Conservation (phyloP, 2,329 filamentous ascomycete genomes). For the Pseudonectria foliicola region DNA sequence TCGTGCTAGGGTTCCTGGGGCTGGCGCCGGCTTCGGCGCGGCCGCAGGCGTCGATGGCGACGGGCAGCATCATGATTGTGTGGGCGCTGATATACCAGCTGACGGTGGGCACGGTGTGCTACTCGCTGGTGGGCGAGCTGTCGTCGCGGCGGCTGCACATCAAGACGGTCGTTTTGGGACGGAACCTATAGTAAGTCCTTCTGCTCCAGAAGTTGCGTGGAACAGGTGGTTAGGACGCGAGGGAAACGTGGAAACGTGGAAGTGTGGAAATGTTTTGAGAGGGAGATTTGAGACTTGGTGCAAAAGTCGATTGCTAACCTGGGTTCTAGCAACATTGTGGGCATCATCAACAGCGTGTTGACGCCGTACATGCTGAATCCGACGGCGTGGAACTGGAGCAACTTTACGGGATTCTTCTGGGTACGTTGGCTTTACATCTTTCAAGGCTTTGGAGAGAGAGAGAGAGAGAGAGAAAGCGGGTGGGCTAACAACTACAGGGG, state of each 20-base stretch:
- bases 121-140: conserved; percentile 79
- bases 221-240: too few species aligned
- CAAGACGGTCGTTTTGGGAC: conserved; percentile 83
- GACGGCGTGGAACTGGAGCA: conserved; percentile 77
- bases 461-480: background rate
- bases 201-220: background rate
- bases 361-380: conserved; percentile 94
- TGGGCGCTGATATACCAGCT: conserved; percentile 82
- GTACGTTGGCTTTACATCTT: conserved; percentile 27
- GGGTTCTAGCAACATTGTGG: conserved; percentile 59
- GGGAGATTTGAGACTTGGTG: too few species aligned
- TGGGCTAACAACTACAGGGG: conserved; percentile 35
- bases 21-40: conserved; percentile 57
- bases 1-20: conserved; percentile 78
- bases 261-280: too few species aligned
- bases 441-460: background rate
- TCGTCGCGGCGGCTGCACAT: conserved; percentile 78
- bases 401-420: conserved; percentile 87
- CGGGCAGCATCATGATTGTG: conserved; percentile 75
- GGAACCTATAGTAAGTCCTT: conserved; percentile 60
- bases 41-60: conserved; percentile 61
- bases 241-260: too few species aligned
- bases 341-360: conserved; percentile 72
- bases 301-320: background rate
- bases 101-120: conserved; percentile 82